phyloP scores from a whole-genome alignment of 441 rosid species.

The Kokia cookei region DNA sequence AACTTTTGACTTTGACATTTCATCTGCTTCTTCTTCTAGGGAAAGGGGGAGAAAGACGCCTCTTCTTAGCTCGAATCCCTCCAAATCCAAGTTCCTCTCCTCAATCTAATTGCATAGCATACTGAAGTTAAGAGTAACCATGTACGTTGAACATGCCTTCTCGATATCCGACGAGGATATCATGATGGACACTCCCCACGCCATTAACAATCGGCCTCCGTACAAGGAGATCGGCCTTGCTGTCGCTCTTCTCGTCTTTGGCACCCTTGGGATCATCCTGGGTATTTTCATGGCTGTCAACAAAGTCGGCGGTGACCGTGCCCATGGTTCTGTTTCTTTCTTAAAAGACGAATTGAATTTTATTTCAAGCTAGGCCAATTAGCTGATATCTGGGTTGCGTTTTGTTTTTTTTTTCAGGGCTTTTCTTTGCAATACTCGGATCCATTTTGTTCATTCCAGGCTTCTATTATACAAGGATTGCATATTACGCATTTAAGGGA shows the following conservation, averaged over 20 bases:
- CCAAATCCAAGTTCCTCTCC: neutral
- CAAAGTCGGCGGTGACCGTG: conserved; percentile 81
- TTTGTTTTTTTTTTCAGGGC: conserved; percentile 33
- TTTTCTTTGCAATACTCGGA: conserved; percentile 83
- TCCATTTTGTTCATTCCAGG: conserved; percentile 83
- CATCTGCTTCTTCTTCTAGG: neutral
- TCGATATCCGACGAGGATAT: conserved; percentile 90
- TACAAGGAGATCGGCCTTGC: conserved; percentile 93
- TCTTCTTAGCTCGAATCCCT: neutral
- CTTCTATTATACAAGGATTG: conserved; percentile 88
- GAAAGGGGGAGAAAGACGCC: neutral
- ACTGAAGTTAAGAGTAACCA: neutral
- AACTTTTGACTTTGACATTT: neutral
- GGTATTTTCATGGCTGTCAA: conserved; percentile 69
- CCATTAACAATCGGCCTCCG: conserved; percentile 79
- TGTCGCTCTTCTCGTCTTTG: conserved; percentile 79
- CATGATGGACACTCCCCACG: conserved; percentile 66
- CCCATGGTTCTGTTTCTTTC: conserved; percentile 37
- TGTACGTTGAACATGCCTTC: conserved; percentile 92
- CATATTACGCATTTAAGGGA: conserved; percentile 91
- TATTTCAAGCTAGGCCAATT: neutral
- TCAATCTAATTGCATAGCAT: neutral
- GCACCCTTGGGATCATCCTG: conserved; percentile 60
- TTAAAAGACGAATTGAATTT: neutral
- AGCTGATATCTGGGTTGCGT: neutral